Evolutionary conservation across 768 basidiomycete species (phyloP).

Genomic region (Coprinopsis sp.): DNA sequence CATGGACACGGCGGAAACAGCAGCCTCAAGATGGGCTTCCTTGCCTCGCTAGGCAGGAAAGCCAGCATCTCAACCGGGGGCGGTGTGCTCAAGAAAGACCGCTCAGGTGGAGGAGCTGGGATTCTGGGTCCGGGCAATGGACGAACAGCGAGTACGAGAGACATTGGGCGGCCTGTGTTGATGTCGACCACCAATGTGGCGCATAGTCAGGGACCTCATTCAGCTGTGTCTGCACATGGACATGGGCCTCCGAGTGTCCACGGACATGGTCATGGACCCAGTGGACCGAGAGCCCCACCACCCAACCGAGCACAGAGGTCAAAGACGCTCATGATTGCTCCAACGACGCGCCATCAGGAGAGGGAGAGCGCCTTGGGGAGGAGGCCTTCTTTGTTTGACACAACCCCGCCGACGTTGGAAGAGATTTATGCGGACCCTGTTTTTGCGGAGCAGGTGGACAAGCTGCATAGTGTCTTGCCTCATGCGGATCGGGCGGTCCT

Average conservation of each 20-base stretch:
- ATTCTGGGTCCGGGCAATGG: too few species aligned
- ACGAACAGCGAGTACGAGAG: too few species aligned
- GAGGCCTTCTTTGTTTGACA: slow-evolving; percentile 36
- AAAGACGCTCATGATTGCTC: slow-evolving; percentile 53
- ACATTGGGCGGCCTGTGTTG: slow-evolving; percentile 27
- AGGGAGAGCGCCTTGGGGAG: slow-evolving; percentile 27
- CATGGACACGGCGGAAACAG: too few species aligned
- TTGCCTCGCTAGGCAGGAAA: slow-evolving; percentile 71
- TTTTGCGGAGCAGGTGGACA: slow-evolving; percentile 66
- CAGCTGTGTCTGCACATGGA: background rate
- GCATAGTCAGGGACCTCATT: too few species aligned
- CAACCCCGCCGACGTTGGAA: slow-evolving; percentile 17
- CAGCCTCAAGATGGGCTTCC: slow-evolving; percentile 62
- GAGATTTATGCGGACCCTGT: slow-evolving; percentile 43
- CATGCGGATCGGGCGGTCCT: slow-evolving; percentile 65
- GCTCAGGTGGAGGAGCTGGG: too few species aligned
- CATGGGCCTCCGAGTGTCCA: background rate
- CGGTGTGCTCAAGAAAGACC: too few species aligned
- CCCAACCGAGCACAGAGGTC: slow-evolving; percentile 51
- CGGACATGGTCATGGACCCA: slow-evolving; percentile 39
- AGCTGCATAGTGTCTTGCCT: slow-evolving; percentile 65
- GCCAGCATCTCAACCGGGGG: slow-evolving; percentile 39
- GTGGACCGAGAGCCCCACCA: slow-evolving; percentile 65
- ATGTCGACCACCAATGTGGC: slow-evolving; percentile 38
- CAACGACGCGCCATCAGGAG: slow-evolving; percentile 26